Percentiles rank a stretch among this genome's conserved stretches.
These are phyloP conservation scores for Trypanosoma conorhini DNA, from an alignment of 208 protist species.

Conservation along the genomic window DNA sequence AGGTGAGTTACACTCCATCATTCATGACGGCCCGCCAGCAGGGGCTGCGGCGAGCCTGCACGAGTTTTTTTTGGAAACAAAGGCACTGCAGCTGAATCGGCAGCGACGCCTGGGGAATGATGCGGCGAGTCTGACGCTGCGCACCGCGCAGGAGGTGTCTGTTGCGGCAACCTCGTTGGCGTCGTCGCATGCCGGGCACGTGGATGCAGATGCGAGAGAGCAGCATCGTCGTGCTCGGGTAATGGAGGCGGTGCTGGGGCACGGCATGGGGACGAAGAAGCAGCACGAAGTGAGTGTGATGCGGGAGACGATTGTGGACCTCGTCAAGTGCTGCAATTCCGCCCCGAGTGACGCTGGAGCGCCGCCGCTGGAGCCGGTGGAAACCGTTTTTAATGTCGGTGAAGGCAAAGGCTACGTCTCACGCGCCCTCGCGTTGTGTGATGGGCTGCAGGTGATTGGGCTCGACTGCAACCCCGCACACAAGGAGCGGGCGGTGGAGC, in stretches of 20 bases:
- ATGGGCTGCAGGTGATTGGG: conserved; percentile 77
- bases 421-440: conserved; percentile 73
- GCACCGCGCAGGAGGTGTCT: not conserved
- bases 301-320: conserved; percentile 56
- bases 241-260: conserved; percentile 51
- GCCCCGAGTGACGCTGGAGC: not conserved
- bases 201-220: not conserved
- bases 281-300: conserved; percentile 88
- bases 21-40: conserved; percentile 53
- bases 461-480: conserved; percentile 90
- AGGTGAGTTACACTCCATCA: conserved; percentile 35
- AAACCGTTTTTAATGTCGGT: conserved; percentile 86
- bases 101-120: conserved; percentile 43
- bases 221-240: conserved; percentile 34
- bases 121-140: conserved; percentile 45
- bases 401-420: conserved; percentile 92
- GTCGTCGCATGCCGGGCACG: not conserved
- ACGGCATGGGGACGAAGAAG: conserved; percentile 87
- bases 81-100: conserved; percentile 26
- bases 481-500: conserved; percentile 67
- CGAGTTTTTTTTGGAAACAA: conserved; percentile 32
- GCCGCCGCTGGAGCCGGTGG: conserved; percentile 16
- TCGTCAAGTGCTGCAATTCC: conserved; percentile 49
- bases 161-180: not conserved
- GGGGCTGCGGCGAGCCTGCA: conserved; percentile 20